A percentile compares a stretch with the other conserved stretches of the same genome.
Conservation (phyloP, 768 basidiomycete species). For the Phylloporus scabripes region DNA sequence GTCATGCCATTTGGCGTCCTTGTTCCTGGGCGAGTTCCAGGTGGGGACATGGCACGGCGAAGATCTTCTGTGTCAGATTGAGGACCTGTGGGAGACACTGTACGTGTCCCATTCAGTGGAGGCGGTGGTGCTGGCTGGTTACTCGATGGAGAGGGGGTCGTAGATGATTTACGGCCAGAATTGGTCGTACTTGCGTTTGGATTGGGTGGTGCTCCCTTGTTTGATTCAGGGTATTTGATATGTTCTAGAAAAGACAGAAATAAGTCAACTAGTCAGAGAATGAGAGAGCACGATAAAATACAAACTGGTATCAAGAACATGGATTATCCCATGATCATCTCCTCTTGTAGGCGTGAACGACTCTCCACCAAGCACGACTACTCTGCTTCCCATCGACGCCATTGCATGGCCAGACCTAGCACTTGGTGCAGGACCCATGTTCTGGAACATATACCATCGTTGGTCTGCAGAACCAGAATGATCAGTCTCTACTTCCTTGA, state of each 20-base stretch:
- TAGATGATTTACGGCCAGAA: constrained; percentile 45
- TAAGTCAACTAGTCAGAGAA: constrained; percentile 3
- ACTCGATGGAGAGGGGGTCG: constrained; percentile 31
- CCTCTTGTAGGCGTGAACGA: constrained; percentile 65
- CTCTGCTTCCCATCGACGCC: constrained; percentile 83
- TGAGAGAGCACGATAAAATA: constrained; percentile 15
- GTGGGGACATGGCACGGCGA: constrained; percentile 65
- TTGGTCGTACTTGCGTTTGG: constrained; percentile 25
- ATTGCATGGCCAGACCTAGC: constrained; percentile 97
- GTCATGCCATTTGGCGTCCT: constrained; percentile 31
- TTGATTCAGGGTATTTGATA: constrained; percentile 86
- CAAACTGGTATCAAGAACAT: constrained; percentile 93
- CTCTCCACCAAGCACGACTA: constrained; percentile 95
- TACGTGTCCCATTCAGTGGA: constrained; percentile 37
- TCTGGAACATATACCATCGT: constrained; percentile 99
- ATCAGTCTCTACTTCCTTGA: constrained; percentile 12
- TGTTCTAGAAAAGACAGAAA: constrained; percentile 49
- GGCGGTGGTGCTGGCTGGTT: constrained; percentile 26
- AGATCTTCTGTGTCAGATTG: constrained; percentile 49
- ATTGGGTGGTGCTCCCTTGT: constrained; percentile 35
- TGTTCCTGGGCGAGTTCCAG: constrained; percentile 40
- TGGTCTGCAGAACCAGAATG: constrained; percentile 53
- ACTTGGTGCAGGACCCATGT: constrained; percentile 94
- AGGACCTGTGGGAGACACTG: constrained; percentile 58
- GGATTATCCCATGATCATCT: constrained; percentile 79